These are phyloP conservation scores for Eucalyptus shirleyi DNA, from an alignment of 345 rosid genomes.

Conservation along the genomic window DNA sequence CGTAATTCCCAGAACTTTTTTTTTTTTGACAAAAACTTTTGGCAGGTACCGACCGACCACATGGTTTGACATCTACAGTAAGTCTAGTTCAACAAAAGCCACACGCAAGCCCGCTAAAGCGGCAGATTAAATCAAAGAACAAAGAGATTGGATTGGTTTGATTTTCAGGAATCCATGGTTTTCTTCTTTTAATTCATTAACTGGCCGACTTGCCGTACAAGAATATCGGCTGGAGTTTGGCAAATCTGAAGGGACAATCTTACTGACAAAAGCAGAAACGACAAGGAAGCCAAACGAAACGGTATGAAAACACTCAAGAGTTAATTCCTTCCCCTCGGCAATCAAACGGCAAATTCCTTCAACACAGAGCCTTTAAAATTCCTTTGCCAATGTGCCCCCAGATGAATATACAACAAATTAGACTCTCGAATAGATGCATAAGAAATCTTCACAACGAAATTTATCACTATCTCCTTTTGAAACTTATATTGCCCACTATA, in stretches of 20 bases:
- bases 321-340: not conserved
- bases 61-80: not conserved
- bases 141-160: not conserved
- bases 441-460: accelerated
- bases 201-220: not conserved
- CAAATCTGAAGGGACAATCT: not conserved
- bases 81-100: not conserved
- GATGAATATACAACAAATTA: accelerated
- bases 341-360: not conserved
- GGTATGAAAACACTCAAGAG: not conserved
- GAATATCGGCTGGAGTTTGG: not conserved
- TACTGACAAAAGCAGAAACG: not conserved
- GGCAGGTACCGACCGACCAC: not conserved
- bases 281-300: not conserved
- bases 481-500: too few species aligned
- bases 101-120: not conserved
- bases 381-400: not conserved
- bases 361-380: not conserved
- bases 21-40: not conserved
- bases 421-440: not conserved
- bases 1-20: not conserved
- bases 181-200: not conserved
- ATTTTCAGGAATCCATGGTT: not conserved
- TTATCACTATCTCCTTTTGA: accelerated
- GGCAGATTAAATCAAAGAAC: not conserved